Conservation (phyloP, 345 rosid species). For the Pseudoturritis turrita region DNA sequence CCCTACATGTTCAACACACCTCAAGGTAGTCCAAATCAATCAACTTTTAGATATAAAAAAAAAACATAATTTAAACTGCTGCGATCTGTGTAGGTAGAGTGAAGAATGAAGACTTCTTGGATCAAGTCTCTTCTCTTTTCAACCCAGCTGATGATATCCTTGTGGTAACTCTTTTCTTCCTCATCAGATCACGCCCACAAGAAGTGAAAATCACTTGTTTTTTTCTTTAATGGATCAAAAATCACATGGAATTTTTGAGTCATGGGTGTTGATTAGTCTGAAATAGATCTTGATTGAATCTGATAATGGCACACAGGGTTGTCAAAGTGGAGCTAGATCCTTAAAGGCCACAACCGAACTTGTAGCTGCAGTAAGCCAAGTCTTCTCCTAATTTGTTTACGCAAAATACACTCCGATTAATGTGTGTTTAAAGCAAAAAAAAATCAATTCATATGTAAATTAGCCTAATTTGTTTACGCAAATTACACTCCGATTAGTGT, state of each 20-base stretch:
- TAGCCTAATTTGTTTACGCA: constrained; percentile 25
- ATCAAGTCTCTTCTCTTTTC: constrained; percentile 23
- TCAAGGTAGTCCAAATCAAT: constrained; percentile 41
- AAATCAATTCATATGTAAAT: background rate
- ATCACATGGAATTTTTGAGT: no score
- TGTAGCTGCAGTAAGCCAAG: constrained; percentile 58
- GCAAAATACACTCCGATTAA: background rate
- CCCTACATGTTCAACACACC: constrained; percentile 77
- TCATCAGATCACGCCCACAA: background rate
- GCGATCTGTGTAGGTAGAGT: constrained; percentile 29
- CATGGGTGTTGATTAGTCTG: no score
- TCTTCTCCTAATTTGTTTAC: background rate
- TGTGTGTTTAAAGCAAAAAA: no score
- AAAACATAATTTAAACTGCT: background rate
- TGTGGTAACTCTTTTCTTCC: constrained; percentile 26
- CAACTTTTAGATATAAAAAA: background rate
- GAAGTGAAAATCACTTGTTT: background rate
- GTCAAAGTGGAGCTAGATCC: constrained; percentile 91
- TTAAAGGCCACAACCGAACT: constrained; percentile 60
- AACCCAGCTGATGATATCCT: constrained; percentile 28
- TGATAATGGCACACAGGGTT: constrained; percentile 45
- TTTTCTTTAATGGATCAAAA: no score
- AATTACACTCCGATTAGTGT: background rate
- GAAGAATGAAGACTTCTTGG: constrained; percentile 33
- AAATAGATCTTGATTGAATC: background rate